Evolutionary conservation across 2,329 filamentous ascomycete species (phyloP).

Genomic region (Claviceps humidiphila): DNA sequence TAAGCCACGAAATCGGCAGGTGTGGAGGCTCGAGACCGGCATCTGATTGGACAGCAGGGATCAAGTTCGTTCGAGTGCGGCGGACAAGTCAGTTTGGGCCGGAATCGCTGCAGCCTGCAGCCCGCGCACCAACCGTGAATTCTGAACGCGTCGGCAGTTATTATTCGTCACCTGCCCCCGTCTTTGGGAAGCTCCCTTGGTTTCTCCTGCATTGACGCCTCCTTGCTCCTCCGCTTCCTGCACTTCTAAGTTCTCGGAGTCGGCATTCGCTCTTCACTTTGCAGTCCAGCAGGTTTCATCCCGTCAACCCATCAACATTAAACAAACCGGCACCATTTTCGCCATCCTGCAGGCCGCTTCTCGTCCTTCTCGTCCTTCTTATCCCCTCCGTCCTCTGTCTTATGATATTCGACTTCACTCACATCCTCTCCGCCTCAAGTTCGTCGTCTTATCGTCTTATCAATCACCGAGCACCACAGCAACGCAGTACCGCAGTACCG

Average conservation of each 20-base stretch:
- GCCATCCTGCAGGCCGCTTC: too few relatives aligned
- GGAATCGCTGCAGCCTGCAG: not conserved
- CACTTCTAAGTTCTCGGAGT: not conserved
- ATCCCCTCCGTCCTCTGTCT: too few relatives aligned
- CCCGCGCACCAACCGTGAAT: not conserved
- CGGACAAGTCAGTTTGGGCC: slow-evolving; percentile 2
- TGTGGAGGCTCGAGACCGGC: slow-evolving; percentile 22
- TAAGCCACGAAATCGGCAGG: not conserved
- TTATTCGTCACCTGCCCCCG: slow-evolving; percentile 3
- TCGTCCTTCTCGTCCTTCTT: too few relatives aligned
- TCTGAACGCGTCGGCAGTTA: too few relatives aligned
- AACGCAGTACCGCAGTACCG: too few relatives aligned
- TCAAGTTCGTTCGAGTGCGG: slow-evolving; percentile 7
- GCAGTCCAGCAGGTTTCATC: too few relatives aligned
- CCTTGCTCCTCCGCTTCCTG: not conserved
- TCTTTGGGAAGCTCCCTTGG: not conserved
- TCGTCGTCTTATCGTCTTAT: not conserved
- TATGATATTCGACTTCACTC: too few relatives aligned
- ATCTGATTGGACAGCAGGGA: slow-evolving; percentile 20
- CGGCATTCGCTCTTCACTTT: too few relatives aligned
- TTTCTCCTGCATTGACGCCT: not conserved
- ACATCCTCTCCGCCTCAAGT: not conserved
- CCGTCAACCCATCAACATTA: too few relatives aligned
- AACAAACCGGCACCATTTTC: too few relatives aligned
- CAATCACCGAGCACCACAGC: not conserved